Evolutionary conservation across 805 yeast genomes (phyloP).

Genomic region (Schwanniomyces polymorphus): DNA sequence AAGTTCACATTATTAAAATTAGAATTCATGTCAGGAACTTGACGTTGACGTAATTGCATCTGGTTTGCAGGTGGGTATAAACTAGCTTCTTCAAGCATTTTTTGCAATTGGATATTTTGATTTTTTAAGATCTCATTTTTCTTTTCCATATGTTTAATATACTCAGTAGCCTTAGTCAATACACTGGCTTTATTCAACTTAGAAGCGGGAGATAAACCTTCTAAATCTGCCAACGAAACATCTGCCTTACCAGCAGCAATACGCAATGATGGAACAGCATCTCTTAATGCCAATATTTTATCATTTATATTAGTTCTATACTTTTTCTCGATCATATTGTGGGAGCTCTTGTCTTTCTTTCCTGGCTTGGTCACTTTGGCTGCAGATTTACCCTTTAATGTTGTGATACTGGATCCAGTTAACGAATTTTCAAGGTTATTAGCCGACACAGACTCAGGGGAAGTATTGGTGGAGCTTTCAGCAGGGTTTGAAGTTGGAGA

Average conservation of each 20-base stretch:
- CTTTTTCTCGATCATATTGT: constrained; percentile 79
- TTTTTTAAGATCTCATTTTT: constrained; percentile 51
- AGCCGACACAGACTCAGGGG: constrained; percentile 10
- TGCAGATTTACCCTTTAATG: constrained; percentile 2
- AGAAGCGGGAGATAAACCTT: constrained; percentile 74
- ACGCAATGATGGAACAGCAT: constrained; percentile 76
- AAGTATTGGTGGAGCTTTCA: constrained; percentile 19
- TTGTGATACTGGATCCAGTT: not conserved
- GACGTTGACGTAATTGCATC: constrained; percentile 12
- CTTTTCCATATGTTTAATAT: constrained; percentile 68
- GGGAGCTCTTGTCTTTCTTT: constrained; percentile 61
- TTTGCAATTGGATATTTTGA: constrained; percentile 46
- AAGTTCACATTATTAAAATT: constrained; percentile 11
- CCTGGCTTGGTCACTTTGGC: constrained; percentile 42
- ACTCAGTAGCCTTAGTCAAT: constrained; percentile 73
- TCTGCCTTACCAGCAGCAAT: constrained; percentile 55
- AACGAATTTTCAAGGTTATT: not conserved
- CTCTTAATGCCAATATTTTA: constrained; percentile 65
- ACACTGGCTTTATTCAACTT: constrained; percentile 79
- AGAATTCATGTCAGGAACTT: constrained; percentile 19
- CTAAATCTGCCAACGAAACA: constrained; percentile 49
- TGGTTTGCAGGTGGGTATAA: constrained; percentile 10
- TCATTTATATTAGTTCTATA: constrained; percentile 77
- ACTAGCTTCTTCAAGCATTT: constrained; percentile 35
- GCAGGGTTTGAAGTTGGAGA: constrained; percentile 19